Percentiles rank a stretch among this genome's conserved stretches.
phyloP scores from a whole-genome alignment of 768 basidiomycete species.

The Agaricus blazei region DNA sequence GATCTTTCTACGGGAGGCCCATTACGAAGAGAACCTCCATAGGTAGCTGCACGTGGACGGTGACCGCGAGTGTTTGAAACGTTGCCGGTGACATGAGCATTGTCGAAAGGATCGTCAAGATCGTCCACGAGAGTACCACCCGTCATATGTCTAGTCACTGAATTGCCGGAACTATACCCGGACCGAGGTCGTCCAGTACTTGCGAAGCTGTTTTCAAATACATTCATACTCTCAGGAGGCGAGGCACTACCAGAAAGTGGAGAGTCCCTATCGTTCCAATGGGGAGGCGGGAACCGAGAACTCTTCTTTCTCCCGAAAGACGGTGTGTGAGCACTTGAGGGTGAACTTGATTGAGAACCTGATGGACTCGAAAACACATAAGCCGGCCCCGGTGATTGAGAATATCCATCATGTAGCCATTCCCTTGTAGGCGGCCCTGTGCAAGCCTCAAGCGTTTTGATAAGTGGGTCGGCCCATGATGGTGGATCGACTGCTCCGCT shows the following conservation, averaged over 20 bases:
- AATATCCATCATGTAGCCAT: conserved; percentile 57
- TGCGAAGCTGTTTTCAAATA: background rate
- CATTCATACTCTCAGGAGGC: background rate
- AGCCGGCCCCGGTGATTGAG: conserved; percentile 24
- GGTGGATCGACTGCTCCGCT: conserved; percentile 73
- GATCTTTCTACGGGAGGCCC: background rate
- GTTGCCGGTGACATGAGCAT: background rate
- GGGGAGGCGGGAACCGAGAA: conserved; percentile 52
- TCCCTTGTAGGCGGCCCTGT: conserved; percentile 64
- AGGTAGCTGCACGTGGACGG: background rate
- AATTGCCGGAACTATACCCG: background rate
- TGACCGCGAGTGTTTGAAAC: background rate
- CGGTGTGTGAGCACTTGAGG: conserved; percentile 15
- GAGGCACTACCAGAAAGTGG: conserved; percentile 37
- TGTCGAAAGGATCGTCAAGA: conserved; percentile 9
- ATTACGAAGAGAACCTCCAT: background rate
- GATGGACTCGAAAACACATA: conserved; percentile 56
- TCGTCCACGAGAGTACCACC: conserved; percentile 2
- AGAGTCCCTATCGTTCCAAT: conserved; percentile 60
- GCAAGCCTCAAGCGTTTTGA: conserved; percentile 67
- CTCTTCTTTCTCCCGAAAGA: conserved; percentile 43
- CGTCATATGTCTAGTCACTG: background rate
- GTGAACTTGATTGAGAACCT: conserved; percentile 31
- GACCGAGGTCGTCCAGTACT: conserved; percentile 1
- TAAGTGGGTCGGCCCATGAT: conserved; percentile 71